Evolutionary conservation across 345 rosid genomes (phyloP), one percentile per base, ranked within the genome.

Genomic region (Psidium guajava): DNA sequence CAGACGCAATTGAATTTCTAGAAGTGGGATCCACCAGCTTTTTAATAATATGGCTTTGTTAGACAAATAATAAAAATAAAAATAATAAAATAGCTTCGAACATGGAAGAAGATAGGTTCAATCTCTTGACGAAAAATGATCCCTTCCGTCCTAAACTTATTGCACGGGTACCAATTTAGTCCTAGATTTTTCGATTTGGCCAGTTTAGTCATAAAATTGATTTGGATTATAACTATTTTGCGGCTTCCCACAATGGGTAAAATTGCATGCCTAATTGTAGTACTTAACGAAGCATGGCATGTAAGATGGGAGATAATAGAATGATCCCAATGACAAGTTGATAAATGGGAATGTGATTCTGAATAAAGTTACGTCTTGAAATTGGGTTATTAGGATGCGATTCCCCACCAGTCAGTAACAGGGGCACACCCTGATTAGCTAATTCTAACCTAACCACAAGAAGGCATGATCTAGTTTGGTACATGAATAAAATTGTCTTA

Each of bases 1-100:
- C 20, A 18, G 18, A 69, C 25, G 14, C 80, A 36, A 69, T 69
- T 36, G 80, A 18, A 69, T 69, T 69, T 88, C 90, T 61, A 12
- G 77, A 88, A 42, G 84, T 82, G 83, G 88, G 89, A 58, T 87
- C 87, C 87, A 83, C 77, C 42, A n/a, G 3, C 51, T 81, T 61
- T 87, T 64, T 54, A 9, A 85, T 8, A 32, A 21, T 40, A 16
- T 69, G 47, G 44, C 77, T 69, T 47, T 47, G 50, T 3, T 47
- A 47, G 50, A 47, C 44, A 42, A 47, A 9, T 36, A 36, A 36
- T 36, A 47, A 9, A 8, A 47, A 47, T 8, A 47, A 47, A 1
- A 47, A 47, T 64, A 9, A 83, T 8, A 32, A 10, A 9, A 16
- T 64, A 44, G 47, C 47, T 69, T 69, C 21, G 12, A 69, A 69